phyloP scores from a whole-genome alignment of 1,139 yeast genomes.

The Eremothecium cymbalariae region DNA sequence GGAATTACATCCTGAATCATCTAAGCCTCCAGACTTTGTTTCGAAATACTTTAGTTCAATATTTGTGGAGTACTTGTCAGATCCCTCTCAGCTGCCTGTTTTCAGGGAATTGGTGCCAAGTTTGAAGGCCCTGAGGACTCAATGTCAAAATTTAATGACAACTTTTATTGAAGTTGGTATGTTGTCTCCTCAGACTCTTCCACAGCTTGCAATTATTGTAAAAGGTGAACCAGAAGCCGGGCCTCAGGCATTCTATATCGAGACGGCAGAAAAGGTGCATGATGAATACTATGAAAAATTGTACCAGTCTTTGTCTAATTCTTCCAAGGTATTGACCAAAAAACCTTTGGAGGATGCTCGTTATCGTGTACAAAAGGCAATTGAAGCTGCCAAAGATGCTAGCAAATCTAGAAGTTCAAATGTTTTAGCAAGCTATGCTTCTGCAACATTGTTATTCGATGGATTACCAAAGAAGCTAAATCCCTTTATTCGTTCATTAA shows the following conservation, averaged over 20 bases:
- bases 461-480: slow-evolving; percentile 80
- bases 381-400: slow-evolving; percentile 59
- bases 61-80: slow-evolving; percentile 39
- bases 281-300: slow-evolving; percentile 60
- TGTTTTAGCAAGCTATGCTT: slow-evolving; percentile 67
- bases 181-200: slow-evolving; percentile 65
- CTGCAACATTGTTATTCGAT: slow-evolving; percentile 52
- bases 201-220: slow-evolving; percentile 79
- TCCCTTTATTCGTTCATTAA: slow-evolving; percentile 79
- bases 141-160: slow-evolving; percentile 74
- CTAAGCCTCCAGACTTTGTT: slow-evolving; percentile 24
- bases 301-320: slow-evolving; percentile 55
- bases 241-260: slow-evolving; percentile 81
- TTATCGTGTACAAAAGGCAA: slow-evolving; percentile 55
- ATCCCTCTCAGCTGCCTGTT: slow-evolving; percentile 42
- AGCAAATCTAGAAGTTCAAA: slow-evolving; percentile 49
- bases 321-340: slow-evolving; percentile 62
- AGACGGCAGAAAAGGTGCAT: slow-evolving; percentile 64
- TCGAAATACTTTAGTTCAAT: slow-evolving; percentile 31
- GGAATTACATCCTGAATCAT: slow-evolving; percentile 12
- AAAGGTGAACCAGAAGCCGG: slow-evolving; percentile 96
- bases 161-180: slow-evolving; percentile 72
- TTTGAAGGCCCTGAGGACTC: slow-evolving; percentile 75
- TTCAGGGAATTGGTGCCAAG: slow-evolving; percentile 85
- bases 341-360: slow-evolving; percentile 76